Evolutionary conservation across 495 filamentous ascomycete species (phyloP).

Genomic region (Annulohypoxylon bovei): DNA sequence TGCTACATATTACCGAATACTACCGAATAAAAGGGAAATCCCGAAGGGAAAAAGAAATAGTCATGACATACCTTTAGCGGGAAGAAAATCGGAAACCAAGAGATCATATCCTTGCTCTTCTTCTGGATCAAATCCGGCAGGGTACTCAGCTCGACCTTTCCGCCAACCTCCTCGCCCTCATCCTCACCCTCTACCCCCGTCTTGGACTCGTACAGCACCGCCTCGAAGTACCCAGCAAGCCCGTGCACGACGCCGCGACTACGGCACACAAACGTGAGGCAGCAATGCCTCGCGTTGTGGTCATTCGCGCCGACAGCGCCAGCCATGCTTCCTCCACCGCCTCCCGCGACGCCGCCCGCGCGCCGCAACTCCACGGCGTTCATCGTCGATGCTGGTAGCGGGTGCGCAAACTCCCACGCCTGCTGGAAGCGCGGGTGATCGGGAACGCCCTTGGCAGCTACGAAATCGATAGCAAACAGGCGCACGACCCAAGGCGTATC

Average conservation of each 20-base stretch:
- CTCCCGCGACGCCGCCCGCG: conserved; percentile 62
- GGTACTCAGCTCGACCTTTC: conserved; percentile 85
- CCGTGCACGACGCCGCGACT: conserved; percentile 89
- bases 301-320: conserved; percentile 75
- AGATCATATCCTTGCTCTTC: conserved; percentile 96
- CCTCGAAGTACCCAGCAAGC: conserved; percentile 94
- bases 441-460: conserved; percentile 65
- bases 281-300: conserved; percentile 84
- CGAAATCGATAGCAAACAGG: conserved; percentile 85
- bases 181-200: background rate
- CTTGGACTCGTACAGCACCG: conserved; percentile 74
- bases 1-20: too few relatives aligned
- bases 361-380: conserved; percentile 60
- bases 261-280: conserved; percentile 74
- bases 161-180: conserved; percentile 36
- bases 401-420: conserved; percentile 76
- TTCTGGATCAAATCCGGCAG: conserved; percentile 90
- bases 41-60: background rate
- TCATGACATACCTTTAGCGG: conserved; percentile 80
- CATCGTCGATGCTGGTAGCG: conserved; percentile 57
- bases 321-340: conserved; percentile 68
- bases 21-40: too few relatives aligned
- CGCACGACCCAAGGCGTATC: conserved; percentile 93
- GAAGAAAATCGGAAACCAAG: conserved; percentile 99
- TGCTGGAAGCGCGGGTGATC: conserved; percentile 67